Base-by-base conservation (phyloP, 2,329 filamentous ascomycete genomes). In the Aspergillus amoenus region DNA sequence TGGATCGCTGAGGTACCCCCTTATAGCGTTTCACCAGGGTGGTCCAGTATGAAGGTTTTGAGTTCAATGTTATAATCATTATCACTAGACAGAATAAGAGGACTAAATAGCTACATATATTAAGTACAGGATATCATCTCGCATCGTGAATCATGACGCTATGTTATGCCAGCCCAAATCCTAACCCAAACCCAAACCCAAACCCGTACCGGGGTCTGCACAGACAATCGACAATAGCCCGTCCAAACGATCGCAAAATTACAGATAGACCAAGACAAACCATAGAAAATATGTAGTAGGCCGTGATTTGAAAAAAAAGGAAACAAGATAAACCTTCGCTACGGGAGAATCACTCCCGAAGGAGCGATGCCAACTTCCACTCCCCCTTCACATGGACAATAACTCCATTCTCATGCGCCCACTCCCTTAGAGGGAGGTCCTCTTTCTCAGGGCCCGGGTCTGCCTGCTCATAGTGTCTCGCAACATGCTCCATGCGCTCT, bases 401-500 rank as follows among this genome's bases (percentile, higher is more conserved):
- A 52, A 76, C 64, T 5, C 73, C 72, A 49, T 77, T 68, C 1
- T 61, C 46, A 30, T 74, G 54, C 18, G 75, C 75, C 77, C 77
- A 79, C 4, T 72, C 64, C 37, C 67, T 64, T 40, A 79, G 61
- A 4, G 65, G 73, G 67, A 76, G 44, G 73, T 79, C 72, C 72
- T 81, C 65, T 6, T 62, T 48, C 64, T 76, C 64, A 39, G 48
- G 42, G n/a, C 68, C 54, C 27, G 63, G 40, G 52, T 74, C 62
- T 7, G 71, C 70, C 62, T 87, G 88, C 73, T 94, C 91, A 45
- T 93, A 81, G 71, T 97, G 93, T 57, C 84, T 82, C 0, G 90
- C 91, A 3, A 96, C 84, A 74, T 97, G 93, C 72, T 97, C 93
- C 86, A 96, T 91, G 22, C 90, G 82, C 56, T 87, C 82, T 57